Evolutionary conservation across 441 rosid species (phyloP).

Genomic region (Eruca vesicaria): DNA sequence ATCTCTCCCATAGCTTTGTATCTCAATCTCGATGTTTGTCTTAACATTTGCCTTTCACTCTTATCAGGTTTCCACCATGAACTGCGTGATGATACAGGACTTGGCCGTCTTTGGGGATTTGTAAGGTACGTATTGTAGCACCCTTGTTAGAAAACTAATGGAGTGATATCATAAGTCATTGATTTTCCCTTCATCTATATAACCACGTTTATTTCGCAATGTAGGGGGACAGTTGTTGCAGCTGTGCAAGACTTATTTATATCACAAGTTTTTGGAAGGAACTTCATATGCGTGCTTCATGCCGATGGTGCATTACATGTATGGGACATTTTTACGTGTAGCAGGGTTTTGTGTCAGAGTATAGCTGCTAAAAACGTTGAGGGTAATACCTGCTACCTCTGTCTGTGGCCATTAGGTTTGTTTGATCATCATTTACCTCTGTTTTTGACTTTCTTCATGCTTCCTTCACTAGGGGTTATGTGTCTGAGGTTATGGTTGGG

Average conservation of each 20-base stretch:
- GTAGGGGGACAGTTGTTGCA: constrained; percentile 71
- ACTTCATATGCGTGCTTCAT: constrained; percentile 64
- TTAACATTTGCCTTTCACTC: neutral
- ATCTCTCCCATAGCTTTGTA: neutral
- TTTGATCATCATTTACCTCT: constrained; percentile 10
- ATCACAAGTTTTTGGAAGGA: constrained; percentile 49
- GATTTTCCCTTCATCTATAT: too few relatives aligned
- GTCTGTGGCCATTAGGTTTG: neutral
- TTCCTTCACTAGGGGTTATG: constrained; percentile 53
- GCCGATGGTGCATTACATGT: constrained; percentile 65
- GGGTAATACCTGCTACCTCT: constrained; percentile 49
- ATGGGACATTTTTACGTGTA: constrained; percentile 66
- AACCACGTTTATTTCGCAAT: constrained; percentile 23
- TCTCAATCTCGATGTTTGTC: neutral
- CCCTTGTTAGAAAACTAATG: neutral
- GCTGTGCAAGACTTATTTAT: constrained; percentile 68
- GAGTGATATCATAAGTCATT: too few relatives aligned
- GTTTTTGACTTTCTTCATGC: constrained; percentile 7
- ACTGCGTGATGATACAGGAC: constrained; percentile 80
- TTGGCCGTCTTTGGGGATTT: constrained; percentile 84
- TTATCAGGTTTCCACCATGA: constrained; percentile 61
- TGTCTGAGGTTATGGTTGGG: constrained; percentile 73
- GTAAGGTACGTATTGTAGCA: constrained; percentile 51
- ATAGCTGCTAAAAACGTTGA: constrained; percentile 50
- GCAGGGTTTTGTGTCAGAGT: constrained; percentile 60